Evolutionary conservation across 2,329 filamentous ascomycete genomes (phyloP).

Genomic region (Pyrenophora teres): DNA sequence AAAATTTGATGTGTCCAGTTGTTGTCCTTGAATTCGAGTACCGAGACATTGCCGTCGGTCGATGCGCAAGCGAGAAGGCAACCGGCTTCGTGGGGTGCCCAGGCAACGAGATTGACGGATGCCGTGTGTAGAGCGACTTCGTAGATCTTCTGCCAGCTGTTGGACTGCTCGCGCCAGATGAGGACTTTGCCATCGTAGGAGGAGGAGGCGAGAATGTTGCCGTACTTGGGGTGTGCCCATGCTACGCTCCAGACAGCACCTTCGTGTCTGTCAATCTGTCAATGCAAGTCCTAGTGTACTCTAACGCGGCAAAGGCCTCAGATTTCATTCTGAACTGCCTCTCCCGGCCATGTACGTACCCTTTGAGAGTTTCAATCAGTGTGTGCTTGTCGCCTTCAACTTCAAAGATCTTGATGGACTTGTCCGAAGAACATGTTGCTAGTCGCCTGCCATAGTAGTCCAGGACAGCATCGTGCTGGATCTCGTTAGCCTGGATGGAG

Average conservation of each 20-base stretch:
- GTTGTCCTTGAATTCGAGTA: conserved; percentile 97
- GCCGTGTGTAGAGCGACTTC: conserved; percentile 93
- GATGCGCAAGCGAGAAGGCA: conserved; percentile 94
- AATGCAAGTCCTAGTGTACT: conserved; percentile 7
- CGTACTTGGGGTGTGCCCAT: conserved; percentile 96
- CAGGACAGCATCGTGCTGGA: conserved; percentile 93
- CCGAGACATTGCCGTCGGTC: conserved; percentile 89
- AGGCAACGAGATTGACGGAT: conserved; percentile 93
- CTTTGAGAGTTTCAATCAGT: conserved; percentile 89
- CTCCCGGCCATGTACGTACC: conserved; percentile 60
- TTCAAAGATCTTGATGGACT: conserved; percentile 99
- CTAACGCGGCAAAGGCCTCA: neutral
- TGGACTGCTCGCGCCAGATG: conserved; percentile 88
- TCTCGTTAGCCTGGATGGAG: conserved; percentile 40
- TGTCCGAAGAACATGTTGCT: conserved; percentile 96
- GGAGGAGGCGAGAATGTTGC: conserved; percentile 93
- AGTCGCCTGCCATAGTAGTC: conserved; percentile 98
- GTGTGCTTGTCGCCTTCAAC: conserved; percentile 91
- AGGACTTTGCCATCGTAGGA: conserved; percentile 98
- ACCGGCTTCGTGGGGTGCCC: conserved; percentile 95
- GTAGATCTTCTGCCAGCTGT: conserved; percentile 75
- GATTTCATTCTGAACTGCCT: neutral
- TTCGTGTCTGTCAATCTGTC: conserved; percentile 72
- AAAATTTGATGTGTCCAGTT: conserved; percentile 89
- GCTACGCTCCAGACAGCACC: conserved; percentile 97